phyloP scores from a whole-genome alignment of 2,329 filamentous ascomycete genomes.

The Penicillium hesseltinei region DNA sequence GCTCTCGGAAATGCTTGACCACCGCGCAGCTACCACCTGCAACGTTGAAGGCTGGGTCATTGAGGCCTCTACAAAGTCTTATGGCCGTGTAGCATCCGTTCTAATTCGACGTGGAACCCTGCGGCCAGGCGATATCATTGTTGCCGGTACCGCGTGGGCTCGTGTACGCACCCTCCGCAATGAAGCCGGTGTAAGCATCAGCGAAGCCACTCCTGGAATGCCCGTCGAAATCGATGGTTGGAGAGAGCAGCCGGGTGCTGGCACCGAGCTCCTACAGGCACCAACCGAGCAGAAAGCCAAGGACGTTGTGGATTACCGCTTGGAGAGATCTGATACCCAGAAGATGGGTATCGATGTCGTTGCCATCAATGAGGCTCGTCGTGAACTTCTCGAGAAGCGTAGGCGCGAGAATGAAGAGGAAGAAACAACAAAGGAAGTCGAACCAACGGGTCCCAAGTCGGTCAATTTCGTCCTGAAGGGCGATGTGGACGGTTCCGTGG shows the following conservation, averaged over 20 bases:
- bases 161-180: slow-evolving; percentile 81
- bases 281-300: slow-evolving; percentile 74
- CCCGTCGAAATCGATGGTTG: slow-evolving; percentile 95
- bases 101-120: slow-evolving; percentile 86
- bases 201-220: slow-evolving; percentile 77
- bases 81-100: slow-evolving; percentile 82
- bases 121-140: slow-evolving; percentile 73
- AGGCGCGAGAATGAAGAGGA: slow-evolving; percentile 35
- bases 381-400: slow-evolving; percentile 56
- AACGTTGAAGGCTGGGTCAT: slow-evolving; percentile 90
- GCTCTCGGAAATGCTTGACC: slow-evolving; percentile 84
- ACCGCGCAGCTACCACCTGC: slow-evolving; percentile 74
- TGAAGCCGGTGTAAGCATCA: slow-evolving; percentile 71
- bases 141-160: slow-evolving; percentile 85
- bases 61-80: slow-evolving; percentile 82
- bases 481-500: slow-evolving; percentile 89
- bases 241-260: slow-evolving; percentile 80
- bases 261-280: slow-evolving; percentile 83
- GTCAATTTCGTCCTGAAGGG: slow-evolving; percentile 87
- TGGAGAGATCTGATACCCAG: slow-evolving; percentile 67
- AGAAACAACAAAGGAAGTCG: slow-evolving; percentile 37
- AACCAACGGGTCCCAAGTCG: slow-evolving; percentile 49
- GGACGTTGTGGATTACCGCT: slow-evolving; percentile 71
- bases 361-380: slow-evolving; percentile 70
- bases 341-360: slow-evolving; percentile 67